These are phyloP conservation scores for Leishmania lainsoni DNA, from an alignment of 208 protist species.

Conservation along the genomic window DNA sequence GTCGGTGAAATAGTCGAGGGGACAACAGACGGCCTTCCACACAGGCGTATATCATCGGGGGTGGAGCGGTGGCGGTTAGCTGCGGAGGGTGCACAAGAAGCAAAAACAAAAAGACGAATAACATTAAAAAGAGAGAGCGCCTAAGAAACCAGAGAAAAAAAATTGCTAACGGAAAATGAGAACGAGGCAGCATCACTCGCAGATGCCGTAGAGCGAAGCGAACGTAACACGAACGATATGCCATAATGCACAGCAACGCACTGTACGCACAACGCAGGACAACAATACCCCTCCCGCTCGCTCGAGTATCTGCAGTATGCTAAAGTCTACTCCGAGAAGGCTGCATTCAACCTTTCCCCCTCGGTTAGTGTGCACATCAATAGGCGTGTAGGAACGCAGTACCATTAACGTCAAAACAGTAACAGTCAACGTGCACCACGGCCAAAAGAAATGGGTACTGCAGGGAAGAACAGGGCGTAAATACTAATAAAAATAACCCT, in stretches of 20 bases:
- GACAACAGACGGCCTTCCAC: neutral
- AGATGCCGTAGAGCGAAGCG: neutral
- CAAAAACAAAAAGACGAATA: neutral
- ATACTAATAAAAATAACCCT: no score
- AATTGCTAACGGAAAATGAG: neutral
- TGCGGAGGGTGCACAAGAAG: neutral
- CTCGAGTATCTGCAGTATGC: no score
- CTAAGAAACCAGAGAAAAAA: neutral
- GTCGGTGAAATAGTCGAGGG: neutral
- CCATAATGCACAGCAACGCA: neutral
- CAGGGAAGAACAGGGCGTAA: no score
- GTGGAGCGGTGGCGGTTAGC: neutral
- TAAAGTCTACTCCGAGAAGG: no score
- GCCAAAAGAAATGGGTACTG: no score
- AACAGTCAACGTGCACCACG: no score
- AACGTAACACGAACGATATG: neutral
- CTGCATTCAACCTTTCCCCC: no score
- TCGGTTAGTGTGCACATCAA: no score
- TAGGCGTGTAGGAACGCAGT: no score
- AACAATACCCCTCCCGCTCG: neutral
- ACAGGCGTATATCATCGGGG: neutral
- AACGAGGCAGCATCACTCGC: neutral
- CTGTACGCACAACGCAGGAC: neutral
- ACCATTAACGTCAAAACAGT: no score
- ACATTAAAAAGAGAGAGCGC: neutral